These are phyloP conservation scores for Neurospora sp. DNA, from an alignment of 495 filamentous ascomycete species.

Conservation along the genomic window DNA sequence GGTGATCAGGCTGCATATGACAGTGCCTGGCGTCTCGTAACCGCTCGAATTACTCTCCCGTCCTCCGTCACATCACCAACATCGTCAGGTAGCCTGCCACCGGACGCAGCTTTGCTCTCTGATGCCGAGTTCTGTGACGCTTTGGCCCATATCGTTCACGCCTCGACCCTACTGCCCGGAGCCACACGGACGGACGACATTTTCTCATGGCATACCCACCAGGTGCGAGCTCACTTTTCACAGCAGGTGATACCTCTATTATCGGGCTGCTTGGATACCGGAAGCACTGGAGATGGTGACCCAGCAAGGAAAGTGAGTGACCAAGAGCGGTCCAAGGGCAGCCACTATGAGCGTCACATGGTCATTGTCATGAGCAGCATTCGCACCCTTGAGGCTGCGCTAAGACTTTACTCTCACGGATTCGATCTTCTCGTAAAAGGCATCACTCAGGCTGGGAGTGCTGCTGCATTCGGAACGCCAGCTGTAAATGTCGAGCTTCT, in stretches of 20 bases:
- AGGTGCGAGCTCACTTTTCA: slow-evolving; percentile 41
- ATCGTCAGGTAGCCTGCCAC: slow-evolving; percentile 30
- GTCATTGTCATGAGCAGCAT: slow-evolving; percentile 36
- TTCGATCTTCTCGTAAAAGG: slow-evolving; percentile 34
- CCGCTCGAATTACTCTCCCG: slow-evolving; percentile 50
- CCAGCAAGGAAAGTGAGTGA: background rate
- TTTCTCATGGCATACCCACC: slow-evolving; percentile 41
- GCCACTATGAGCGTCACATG: slow-evolving; percentile 25
- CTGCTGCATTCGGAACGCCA: slow-evolving; percentile 3
- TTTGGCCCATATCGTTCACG: slow-evolving; percentile 31
- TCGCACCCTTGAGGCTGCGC: slow-evolving; percentile 38
- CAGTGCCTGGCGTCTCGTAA: slow-evolving; percentile 59
- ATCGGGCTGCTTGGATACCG: slow-evolving; percentile 22
- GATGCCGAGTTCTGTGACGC: slow-evolving; percentile 33
- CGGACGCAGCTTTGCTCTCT: slow-evolving; percentile 24
- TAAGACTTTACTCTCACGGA: slow-evolving; percentile 40
- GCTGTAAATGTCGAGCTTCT: slow-evolving; percentile 24
- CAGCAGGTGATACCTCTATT: slow-evolving; percentile 41
- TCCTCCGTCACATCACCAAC: slow-evolving; percentile 33
- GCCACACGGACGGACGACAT: slow-evolving; percentile 40
- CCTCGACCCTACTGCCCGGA: slow-evolving; percentile 26
- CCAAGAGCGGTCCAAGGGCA: slow-evolving; percentile 1
- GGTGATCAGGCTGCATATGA: slow-evolving; percentile 54
- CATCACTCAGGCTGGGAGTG: slow-evolving; percentile 12
- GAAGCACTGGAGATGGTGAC: slow-evolving; percentile 3